Conservation (phyloP, 371 early-diverging fungal genomes). For the Zopfochytrium polystomum region DNA sequence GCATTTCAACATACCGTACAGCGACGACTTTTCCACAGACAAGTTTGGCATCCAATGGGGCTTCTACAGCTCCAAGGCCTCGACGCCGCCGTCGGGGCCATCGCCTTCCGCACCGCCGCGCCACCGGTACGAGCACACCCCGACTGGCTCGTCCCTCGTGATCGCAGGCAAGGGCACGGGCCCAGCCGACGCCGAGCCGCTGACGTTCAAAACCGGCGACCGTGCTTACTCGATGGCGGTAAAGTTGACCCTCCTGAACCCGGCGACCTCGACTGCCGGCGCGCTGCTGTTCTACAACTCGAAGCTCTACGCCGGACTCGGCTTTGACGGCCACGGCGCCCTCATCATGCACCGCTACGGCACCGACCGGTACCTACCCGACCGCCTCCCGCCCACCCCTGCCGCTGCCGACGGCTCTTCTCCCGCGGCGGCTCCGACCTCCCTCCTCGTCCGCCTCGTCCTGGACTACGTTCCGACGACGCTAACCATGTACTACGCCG, state of each 20-base stretch:
- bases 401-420: too few species aligned
- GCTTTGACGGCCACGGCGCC: not conserved
- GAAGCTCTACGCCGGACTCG: not conserved
- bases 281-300: slow-evolving; percentile 6
- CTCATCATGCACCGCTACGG: slow-evolving; percentile 7
- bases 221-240: slow-evolving; percentile 4
- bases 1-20: not conserved
- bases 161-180: not conserved
- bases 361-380: slow-evolving; percentile 1
- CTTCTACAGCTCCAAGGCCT: not conserved
- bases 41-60: not conserved
- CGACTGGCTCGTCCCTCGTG: not conserved
- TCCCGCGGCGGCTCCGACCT: not conserved
- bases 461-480: not conserved
- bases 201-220: slow-evolving; percentile 7
- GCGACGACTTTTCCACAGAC: slow-evolving; percentile 1
- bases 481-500: not conserved
- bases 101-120: not conserved
- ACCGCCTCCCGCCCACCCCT: not conserved
- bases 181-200: slow-evolving; percentile 1
- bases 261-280: not conserved
- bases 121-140: not conserved
- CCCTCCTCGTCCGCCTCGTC: not conserved
- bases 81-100: not conserved
- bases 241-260: slow-evolving; percentile 1